Evolutionary conservation across 164 flowering plant genomes (phyloP), one percentile per base, ranked within the genome.

Genomic region (Annona squamosa): DNA sequence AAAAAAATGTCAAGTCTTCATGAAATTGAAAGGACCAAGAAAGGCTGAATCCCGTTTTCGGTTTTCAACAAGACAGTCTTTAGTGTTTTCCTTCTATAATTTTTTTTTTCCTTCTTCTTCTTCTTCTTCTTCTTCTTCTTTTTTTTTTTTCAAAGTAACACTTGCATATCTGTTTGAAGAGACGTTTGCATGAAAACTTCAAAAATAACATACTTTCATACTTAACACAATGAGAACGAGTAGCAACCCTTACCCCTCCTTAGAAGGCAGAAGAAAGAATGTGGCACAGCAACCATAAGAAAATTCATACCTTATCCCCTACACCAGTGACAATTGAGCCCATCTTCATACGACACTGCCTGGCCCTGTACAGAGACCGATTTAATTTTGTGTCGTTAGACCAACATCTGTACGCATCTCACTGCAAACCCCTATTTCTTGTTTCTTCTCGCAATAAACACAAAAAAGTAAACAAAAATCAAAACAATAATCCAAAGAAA

Each of bases 291-390:
- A 52, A 52, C 9, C 13, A 52, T 26, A 1, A 61, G 6, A 43
- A 52, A 59, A 9, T 46, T 13, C 70, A 71, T 80, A 93, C 98
- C 93, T 90, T 89, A 73, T 92, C 97, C 71, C 94, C 97, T 1
- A 85, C 91, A 77, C 98, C 98, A 57, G 97, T 89, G 72, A 91
- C 87, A 80, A 89, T 67, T 78, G 81, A 79, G 26, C 98, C 97
- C 93, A 80, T 87, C 88, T 86, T 94, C 97, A 94, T 87, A 7
- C 92, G 86, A 80, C 94, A 92, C 78, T 87, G 95, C 52, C 73
- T 76, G 70, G 87, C 78, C 63, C 75, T 73, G 26, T 12, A 41
- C 67, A 64, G 9, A 66, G 5, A 16, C 44, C 42, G 13, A 9
- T 42, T 66, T 66, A 66, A 42, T 17, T 5, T 26, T 18, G 66